These are phyloP conservation scores for Stemphylium beticola DNA, from an alignment of 2,329 filamentous ascomycete species.

Conservation along the genomic window DNA sequence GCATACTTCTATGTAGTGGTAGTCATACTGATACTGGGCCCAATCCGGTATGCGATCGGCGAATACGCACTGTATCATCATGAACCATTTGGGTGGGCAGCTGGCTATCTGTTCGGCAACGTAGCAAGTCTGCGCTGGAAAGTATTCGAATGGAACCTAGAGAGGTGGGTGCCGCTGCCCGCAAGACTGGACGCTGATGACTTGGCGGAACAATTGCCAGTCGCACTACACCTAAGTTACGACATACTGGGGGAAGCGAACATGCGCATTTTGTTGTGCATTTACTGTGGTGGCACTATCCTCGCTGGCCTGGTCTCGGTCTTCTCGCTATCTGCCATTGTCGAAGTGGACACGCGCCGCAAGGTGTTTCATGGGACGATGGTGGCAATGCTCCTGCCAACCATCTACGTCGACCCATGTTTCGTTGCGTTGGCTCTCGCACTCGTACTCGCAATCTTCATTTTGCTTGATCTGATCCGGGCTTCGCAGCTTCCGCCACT, in stretches of 20 bases:
- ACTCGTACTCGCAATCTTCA: conserved; percentile 80
- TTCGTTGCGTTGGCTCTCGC: conserved; percentile 82
- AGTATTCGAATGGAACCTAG: conserved; percentile 71
- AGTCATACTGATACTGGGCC: conserved; percentile 68
- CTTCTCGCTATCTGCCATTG: conserved; percentile 73
- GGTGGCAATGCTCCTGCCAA: conserved; percentile 91
- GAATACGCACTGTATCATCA: conserved; percentile 69
- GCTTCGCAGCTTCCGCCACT: conserved; percentile 91
- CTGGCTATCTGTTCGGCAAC: conserved; percentile 88
- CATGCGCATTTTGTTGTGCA: conserved; percentile 76
- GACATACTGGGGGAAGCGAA: conserved; percentile 75
- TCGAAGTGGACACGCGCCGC: conserved; percentile 91
- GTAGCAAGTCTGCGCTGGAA: conserved; percentile 73
- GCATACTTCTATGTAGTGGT: conserved; percentile 76
- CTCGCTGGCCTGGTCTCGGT: conserved; percentile 75
- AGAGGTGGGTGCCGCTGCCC: conserved; percentile 78
- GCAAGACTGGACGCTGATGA: conserved; percentile 42
- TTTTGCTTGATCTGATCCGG: conserved; percentile 86
- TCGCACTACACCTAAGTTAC: conserved; percentile 69
- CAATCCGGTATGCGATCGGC: conserved; percentile 73
- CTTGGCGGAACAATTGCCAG: conserved; percentile 16
- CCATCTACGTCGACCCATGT: conserved; percentile 83
- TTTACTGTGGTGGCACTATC: conserved; percentile 76
- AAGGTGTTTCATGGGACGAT: conserved; percentile 99
- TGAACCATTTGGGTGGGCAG: conserved; percentile 91